These are phyloP conservation scores for Podospora bellae-mahoneyi DNA, from an alignment of 495 filamentous ascomycete species.

Conservation along the genomic window DNA sequence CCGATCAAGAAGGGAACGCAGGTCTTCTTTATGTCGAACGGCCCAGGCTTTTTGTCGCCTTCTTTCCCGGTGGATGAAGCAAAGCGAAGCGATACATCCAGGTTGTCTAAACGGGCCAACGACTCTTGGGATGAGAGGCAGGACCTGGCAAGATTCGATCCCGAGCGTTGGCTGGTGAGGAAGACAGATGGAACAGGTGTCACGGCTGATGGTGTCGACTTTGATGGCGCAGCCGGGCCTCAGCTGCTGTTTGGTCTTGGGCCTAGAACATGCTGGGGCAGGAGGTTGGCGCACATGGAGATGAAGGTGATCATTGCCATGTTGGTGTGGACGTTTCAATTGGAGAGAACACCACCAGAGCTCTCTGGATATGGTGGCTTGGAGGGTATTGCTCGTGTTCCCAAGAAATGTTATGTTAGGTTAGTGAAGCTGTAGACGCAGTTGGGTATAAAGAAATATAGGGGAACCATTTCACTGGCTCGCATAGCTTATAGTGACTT, in stretches of 20 bases:
- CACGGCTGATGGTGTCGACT: constrained; percentile 4
- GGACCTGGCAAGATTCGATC: constrained; percentile 42
- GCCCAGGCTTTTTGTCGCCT: constrained; percentile 28
- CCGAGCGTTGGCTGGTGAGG: constrained; percentile 34
- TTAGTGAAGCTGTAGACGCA: background rate
- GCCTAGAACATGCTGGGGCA: constrained; percentile 51
- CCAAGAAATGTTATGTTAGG: constrained; percentile 30
- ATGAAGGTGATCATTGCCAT: constrained; percentile 36
- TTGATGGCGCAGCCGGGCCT: constrained; percentile 30
- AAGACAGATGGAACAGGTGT: background rate
- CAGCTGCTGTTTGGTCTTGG: constrained; percentile 51
- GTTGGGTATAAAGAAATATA: background rate
- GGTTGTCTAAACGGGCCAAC: constrained; percentile 17
- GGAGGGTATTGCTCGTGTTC: constrained; percentile 30
- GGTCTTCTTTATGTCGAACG: constrained; percentile 32
- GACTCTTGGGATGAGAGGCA: constrained; percentile 40
- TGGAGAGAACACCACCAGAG: constrained; percentile 22
- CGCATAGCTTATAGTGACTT: background rate
- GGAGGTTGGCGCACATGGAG: constrained; percentile 40
- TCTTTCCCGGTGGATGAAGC: constrained; percentile 20
- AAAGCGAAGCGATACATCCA: constrained; percentile 30
- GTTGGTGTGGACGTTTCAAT: constrained; percentile 40
- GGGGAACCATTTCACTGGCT: background rate
- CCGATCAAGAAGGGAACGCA: constrained; percentile 41
- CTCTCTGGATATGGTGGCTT: constrained; percentile 29